A percentile compares a stretch with the other conserved stretches of the same genome.
Conservation (phyloP, 2,329 filamentous ascomycete genomes). For the Hypoxylon sp. region DNA sequence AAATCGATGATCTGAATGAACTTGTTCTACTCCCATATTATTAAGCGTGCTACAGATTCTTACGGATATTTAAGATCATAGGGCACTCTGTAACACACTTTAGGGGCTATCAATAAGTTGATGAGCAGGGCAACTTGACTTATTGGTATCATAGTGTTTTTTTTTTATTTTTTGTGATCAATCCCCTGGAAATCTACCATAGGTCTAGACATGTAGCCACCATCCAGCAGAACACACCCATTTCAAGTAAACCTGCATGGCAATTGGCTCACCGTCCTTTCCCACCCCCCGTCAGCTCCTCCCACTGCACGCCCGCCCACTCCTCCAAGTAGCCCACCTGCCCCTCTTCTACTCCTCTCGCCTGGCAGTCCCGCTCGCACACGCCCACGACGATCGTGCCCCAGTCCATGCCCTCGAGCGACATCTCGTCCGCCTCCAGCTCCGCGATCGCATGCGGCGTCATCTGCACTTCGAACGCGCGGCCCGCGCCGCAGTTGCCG, state of each 20-base stretch:
- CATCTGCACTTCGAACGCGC: slow-evolving; percentile 92
- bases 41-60: background rate
- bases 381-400: slow-evolving; percentile 90
- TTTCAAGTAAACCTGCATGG: background rate
- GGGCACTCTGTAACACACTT: background rate
- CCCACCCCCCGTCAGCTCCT: slow-evolving; percentile 67
- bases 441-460: slow-evolving; percentile 91
- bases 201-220: too few relatives aligned
- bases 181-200: too few relatives aligned
- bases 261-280: slow-evolving; percentile 12
- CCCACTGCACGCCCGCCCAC: slow-evolving; percentile 99
- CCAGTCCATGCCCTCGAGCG: slow-evolving; percentile 95
- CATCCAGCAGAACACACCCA: too few relatives aligned
- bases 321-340: slow-evolving; percentile 87
- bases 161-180: too few relatives aligned
- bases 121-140: background rate
- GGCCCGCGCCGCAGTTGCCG: slow-evolving; percentile 76
- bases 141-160: background rate
- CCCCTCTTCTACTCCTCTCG: slow-evolving; percentile 66
- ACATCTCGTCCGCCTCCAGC: slow-evolving; percentile 81
- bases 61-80: background rate
- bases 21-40: background rate
- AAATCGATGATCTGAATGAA: slow-evolving; percentile 39
- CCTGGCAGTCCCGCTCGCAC: slow-evolving; percentile 82
- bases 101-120: background rate